Conservation (phyloP, 176 grass and related monocot genomes). For the Eleusine indica region DNA sequence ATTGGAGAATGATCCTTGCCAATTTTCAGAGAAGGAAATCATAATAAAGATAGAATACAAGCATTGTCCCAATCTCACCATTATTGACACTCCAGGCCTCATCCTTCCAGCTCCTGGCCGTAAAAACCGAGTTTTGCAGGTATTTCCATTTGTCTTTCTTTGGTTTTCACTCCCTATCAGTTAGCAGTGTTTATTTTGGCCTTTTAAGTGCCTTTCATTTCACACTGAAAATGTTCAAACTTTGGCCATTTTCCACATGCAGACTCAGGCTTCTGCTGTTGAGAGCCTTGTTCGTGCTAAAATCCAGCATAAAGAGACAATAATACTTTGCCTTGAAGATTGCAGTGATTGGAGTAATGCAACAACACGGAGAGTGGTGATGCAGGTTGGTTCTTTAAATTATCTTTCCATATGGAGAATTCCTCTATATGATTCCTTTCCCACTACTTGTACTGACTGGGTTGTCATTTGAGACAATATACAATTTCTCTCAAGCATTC, state of each 20-base stretch:
- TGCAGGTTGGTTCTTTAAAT: constrained; percentile 68
- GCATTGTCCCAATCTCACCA: constrained; percentile 92
- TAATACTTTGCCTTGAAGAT: constrained; percentile 96
- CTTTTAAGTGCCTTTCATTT: constrained; percentile 30
- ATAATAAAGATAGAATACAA: constrained; percentile 90
- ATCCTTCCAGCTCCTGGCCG: constrained; percentile 86
- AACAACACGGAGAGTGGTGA: constrained; percentile 87
- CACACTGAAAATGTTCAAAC: constrained; percentile 1
- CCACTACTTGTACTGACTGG: neutral
- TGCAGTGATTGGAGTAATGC: constrained; percentile 96
- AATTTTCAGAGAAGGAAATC: constrained; percentile 92
- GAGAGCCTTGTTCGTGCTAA: constrained; percentile 81
- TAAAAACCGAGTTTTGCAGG: constrained; percentile 88
- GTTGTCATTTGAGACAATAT: constrained; percentile 18
- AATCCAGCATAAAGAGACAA: constrained; percentile 87
- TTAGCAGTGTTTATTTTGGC: neutral
- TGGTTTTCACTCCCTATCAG: neutral
- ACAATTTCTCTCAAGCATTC: neutral
- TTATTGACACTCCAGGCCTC: constrained; percentile 87
- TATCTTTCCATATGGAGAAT: constrained; percentile 2
- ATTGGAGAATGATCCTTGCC: constrained; percentile 87
- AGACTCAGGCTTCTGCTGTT: constrained; percentile 89
- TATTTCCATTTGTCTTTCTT: constrained; percentile 32
- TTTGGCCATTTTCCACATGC: constrained; percentile 42
- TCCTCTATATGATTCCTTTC: neutral